Conservation (phyloP, 1,284 basidiomycete genomes). For the Fomitiporia mediterranea region DNA sequence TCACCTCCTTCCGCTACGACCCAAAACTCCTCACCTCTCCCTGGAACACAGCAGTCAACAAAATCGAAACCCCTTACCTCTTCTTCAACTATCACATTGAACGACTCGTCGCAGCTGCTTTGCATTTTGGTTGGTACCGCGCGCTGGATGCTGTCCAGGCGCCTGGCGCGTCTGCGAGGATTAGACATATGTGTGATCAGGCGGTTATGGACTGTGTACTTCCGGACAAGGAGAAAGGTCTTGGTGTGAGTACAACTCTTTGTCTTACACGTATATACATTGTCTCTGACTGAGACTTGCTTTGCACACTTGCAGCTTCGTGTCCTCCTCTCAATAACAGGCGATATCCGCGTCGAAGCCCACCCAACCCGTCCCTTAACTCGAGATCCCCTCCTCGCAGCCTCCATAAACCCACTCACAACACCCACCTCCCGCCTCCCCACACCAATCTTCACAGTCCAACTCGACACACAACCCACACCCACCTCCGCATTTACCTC, state of each 20-base stretch:
- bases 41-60: slow-evolving; percentile 55
- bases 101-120: slow-evolving; percentile 47
- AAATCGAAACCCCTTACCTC: slow-evolving; percentile 47
- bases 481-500: slow-evolving; percentile 50
- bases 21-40: slow-evolving; percentile 35
- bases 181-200: slow-evolving; percentile 40
- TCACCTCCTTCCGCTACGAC: slow-evolving; percentile 58
- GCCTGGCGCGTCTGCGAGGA: slow-evolving; percentile 28
- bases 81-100: slow-evolving; percentile 55
- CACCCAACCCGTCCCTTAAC: slow-evolving; percentile 35
- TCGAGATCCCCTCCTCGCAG: slow-evolving; percentile 40
- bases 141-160: slow-evolving; percentile 31
- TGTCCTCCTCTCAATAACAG: slow-evolving; percentile 44
- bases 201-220: slow-evolving; percentile 32
- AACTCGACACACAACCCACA: slow-evolving; percentile 51
- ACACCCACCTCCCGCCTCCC: slow-evolving; percentile 27
- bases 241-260: slow-evolving; percentile 8
- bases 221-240: slow-evolving; percentile 14
- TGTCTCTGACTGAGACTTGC: background rate
- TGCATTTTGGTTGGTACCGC: slow-evolving; percentile 45
- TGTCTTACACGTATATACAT: background rate
- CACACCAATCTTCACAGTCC: slow-evolving; percentile 34
- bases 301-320: slow-evolving; percentile 44
- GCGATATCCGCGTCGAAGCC: slow-evolving; percentile 41
- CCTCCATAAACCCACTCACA: slow-evolving; percentile 34